These are phyloP conservation scores for Populus ilicifolia DNA, from an alignment of 345 rosid species.

Conservation along the genomic window DNA sequence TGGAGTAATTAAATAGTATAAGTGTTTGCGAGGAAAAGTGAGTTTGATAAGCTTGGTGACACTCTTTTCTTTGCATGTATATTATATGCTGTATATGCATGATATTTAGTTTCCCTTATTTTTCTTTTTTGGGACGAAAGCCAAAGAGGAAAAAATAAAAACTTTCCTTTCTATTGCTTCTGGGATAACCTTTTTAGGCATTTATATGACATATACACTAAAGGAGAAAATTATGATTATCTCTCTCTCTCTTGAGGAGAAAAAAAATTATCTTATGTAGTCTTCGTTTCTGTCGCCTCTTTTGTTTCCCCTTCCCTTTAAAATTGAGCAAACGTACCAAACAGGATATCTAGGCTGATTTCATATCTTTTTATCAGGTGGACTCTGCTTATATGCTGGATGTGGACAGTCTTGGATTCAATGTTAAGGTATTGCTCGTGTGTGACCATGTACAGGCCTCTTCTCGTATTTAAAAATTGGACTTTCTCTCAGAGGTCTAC, in stretches of 20 bases:
- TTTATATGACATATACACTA: background rate
- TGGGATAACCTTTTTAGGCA: background rate
- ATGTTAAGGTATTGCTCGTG: slow-evolving; percentile 60
- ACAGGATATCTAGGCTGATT: slow-evolving; percentile 1
- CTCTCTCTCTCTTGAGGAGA: background rate
- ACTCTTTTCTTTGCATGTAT: background rate
- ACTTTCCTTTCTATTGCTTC: background rate
- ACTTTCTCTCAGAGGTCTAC: background rate
- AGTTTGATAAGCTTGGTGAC: background rate
- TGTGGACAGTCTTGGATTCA: slow-evolving; percentile 89
- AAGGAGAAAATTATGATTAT: background rate
- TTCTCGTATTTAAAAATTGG: background rate
- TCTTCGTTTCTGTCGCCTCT: background rate
- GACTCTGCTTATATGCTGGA: slow-evolving; percentile 83
- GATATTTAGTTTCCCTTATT: background rate
- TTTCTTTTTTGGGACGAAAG: background rate
- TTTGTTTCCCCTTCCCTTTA: background rate
- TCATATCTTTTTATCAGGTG: slow-evolving; percentile 49
- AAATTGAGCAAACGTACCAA: background rate
- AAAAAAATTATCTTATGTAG: background rate
- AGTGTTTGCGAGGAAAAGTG: background rate
- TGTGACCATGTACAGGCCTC: background rate
- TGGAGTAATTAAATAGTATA: background rate
- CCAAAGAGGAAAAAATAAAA: background rate
- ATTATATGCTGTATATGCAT: background rate